Conservation (phyloP, 1,284 basidiomycete genomes). For the Vanrija pseudolonga region DNA sequence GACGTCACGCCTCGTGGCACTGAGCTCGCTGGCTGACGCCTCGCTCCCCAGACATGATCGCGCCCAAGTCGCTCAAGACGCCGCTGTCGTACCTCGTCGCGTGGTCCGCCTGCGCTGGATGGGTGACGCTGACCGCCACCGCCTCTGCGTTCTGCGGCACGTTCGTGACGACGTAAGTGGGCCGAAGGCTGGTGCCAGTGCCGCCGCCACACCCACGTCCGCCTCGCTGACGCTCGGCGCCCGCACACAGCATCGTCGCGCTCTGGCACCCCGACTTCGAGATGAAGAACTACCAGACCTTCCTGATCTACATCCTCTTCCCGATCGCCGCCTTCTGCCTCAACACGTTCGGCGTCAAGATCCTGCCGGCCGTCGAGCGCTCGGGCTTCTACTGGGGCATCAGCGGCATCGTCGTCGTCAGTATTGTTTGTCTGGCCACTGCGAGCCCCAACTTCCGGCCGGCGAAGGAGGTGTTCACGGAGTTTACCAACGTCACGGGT, state of each 20-base stretch:
- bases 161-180: conserved; percentile 14
- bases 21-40: conserved; percentile 12
- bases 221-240: conserved; percentile 22
- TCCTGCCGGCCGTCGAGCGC: conserved; percentile 32
- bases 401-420: conserved; percentile 39
- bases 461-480: conserved; percentile 45
- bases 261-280: neutral
- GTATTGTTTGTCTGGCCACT: conserved; percentile 41
- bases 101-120: conserved; percentile 2
- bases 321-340: conserved; percentile 16
- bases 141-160: neutral
- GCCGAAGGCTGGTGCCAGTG: no score
- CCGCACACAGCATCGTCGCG: neutral
- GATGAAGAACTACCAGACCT: conserved; percentile 1
- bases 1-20: no score
- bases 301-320: conserved; percentile 22
- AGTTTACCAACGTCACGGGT: conserved; percentile 47
- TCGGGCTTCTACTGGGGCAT: conserved; percentile 37
- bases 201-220: neutral
- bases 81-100: conserved; percentile 19
- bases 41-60: conserved; percentile 13
- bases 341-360: conserved; percentile 30
- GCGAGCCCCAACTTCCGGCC: conserved; percentile 39
- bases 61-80: conserved; percentile 19
- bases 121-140: conserved; percentile 30